phyloP scores from a whole-genome alignment of 257 asterid species.

The Solanum bulbocastanum region DNA sequence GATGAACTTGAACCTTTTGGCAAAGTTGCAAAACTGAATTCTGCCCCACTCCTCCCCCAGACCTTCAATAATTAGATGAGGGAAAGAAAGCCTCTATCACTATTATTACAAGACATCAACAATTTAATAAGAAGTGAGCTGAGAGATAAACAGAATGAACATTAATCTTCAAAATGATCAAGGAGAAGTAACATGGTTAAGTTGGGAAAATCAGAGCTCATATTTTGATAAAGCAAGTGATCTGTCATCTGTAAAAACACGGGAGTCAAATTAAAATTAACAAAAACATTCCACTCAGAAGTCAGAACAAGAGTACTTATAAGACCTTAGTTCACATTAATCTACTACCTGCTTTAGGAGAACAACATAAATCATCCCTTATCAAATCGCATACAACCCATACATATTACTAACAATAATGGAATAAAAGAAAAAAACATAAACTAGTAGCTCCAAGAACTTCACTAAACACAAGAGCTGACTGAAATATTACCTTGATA shows the following conservation, averaged over 20 bases:
- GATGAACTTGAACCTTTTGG: background rate
- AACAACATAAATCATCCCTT: background rate
- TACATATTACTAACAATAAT: background rate
- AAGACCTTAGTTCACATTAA: background rate
- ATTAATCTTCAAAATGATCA: background rate
- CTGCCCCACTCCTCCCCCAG: background rate
- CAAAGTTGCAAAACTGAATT: background rate
- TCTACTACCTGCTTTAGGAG: background rate
- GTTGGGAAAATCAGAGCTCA: background rate
- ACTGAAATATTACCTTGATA: constrained; percentile 57
- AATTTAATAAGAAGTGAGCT: background rate
- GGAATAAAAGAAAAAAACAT: background rate
- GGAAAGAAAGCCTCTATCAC: background rate
- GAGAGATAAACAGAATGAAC: background rate
- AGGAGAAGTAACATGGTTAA: background rate
- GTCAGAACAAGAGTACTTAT: background rate
- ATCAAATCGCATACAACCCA: background rate
- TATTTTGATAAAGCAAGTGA: background rate
- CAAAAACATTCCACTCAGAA: background rate
- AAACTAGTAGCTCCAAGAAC: background rate
- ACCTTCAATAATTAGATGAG: background rate
- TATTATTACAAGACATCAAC: background rate
- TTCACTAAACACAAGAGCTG: background rate
- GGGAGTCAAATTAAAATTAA: background rate
- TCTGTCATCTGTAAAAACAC: background rate